Percentiles rank a stretch among this genome's conserved stretches.
These are phyloP conservation scores for Candida pseudoglaebosa DNA, from an alignment of 805 yeast species.

Conservation along the genomic window DNA sequence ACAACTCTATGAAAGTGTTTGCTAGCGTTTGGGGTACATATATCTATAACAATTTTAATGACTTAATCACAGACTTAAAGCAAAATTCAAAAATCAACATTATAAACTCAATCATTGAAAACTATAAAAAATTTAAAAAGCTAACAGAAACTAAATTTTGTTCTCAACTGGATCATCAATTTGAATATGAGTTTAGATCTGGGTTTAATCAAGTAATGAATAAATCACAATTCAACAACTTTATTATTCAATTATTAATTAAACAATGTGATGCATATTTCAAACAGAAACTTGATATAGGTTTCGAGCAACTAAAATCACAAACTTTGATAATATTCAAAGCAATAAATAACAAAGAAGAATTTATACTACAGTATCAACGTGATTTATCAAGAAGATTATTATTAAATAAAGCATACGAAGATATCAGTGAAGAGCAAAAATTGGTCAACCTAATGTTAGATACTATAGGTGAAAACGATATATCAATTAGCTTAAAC, in stretches of 20 bases:
- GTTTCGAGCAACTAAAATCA: conserved; percentile 14
- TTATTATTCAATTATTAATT: conserved; percentile 21
- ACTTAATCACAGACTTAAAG: conserved; percentile 7
- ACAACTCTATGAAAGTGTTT: conserved; percentile 19
- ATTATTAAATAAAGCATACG: conserved; percentile 19
- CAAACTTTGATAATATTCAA: conserved; percentile 27
- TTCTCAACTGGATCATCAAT: conserved; percentile 12
- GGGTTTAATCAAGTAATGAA: conserved; percentile 20
- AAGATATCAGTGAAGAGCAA: conserved; percentile 17
- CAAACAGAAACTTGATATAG: conserved; percentile 12
- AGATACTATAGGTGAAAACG: conserved; percentile 28
- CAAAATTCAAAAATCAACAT: conserved; percentile 3
- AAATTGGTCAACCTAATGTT: conserved; percentile 22
- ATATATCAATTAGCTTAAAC: conserved; percentile 23
- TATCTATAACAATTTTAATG: conserved; percentile 4
- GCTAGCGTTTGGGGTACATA: conserved; percentile 24
- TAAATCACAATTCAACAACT: conserved; percentile 13
- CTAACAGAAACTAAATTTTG: conserved; percentile 12
- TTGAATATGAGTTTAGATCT: conserved; percentile 30
- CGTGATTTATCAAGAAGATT: conserved; percentile 36
- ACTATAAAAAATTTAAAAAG: conserved; percentile 11
- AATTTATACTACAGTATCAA: conserved; percentile 27
- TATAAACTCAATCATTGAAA: conserved; percentile 10
- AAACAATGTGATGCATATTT: conserved; percentile 30
- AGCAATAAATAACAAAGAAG: conserved; percentile 28